Evolutionary conservation across 2,329 filamentous ascomycete species (phyloP).

Genomic region (Hypoxylon sp.): DNA sequence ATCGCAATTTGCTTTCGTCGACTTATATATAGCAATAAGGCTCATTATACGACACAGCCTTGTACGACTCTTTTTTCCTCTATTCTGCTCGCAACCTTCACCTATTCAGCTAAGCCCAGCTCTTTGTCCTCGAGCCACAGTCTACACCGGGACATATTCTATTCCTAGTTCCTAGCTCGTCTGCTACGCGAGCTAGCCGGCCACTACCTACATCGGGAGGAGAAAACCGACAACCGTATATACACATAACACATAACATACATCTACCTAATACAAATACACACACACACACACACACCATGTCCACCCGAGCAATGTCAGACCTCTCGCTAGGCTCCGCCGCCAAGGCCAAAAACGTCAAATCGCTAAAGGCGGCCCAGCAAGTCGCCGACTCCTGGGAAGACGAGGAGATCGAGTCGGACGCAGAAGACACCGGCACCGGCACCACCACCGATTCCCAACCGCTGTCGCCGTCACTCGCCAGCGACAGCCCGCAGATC

Average conservation of each 20-base stretch:
- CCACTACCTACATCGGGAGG: background rate
- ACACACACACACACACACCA: too few relatives aligned
- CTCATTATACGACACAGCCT: background rate
- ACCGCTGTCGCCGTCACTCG: constrained; percentile 28
- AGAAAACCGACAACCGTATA: too few relatives aligned
- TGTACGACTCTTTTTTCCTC: background rate
- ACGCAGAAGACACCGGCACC: constrained; percentile 46
- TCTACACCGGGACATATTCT: background rate
- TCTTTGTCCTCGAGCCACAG: background rate
- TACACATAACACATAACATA: background rate
- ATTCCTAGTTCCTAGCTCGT: background rate
- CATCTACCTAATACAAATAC: too few relatives aligned
- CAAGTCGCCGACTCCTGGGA: constrained; percentile 82
- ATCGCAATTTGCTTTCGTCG: background rate
- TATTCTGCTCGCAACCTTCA: background rate
- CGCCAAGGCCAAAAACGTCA: constrained; percentile 39
- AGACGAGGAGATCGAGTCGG: constrained; percentile 68
- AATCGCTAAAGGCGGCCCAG: constrained; percentile 53
- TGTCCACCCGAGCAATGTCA: constrained; percentile 47
- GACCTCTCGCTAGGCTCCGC: constrained; percentile 49
- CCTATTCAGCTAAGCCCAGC: background rate
- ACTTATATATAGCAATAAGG: constrained; percentile 8
- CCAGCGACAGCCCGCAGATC: constrained; percentile 32
- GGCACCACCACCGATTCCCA: constrained; percentile 29
- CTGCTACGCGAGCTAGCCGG: background rate